Evolutionary conservation across 1,284 basidiomycete species (phyloP).

Genomic region (Exsudoporus floridanus): DNA sequence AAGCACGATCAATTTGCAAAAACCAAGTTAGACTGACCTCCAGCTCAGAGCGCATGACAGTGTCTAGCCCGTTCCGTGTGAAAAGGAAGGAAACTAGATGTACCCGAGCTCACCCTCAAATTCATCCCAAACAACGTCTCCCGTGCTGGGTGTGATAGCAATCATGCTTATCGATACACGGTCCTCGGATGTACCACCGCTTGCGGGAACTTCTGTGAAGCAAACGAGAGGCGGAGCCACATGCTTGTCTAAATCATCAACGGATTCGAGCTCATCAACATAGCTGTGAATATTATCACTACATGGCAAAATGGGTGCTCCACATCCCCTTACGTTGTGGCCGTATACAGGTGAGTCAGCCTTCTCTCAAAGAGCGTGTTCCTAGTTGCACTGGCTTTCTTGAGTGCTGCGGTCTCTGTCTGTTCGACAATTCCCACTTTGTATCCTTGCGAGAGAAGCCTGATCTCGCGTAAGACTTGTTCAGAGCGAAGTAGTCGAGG

Average conservation of each 20-base stretch:
- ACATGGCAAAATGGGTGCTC: neutral
- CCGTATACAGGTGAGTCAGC: constrained; percentile 82
- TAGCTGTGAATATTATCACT: constrained; percentile 46
- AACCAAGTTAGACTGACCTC: constrained; percentile 49
- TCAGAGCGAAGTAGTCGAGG: neutral
- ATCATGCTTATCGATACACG: constrained; percentile 72
- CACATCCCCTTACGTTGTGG: constrained; percentile 68
- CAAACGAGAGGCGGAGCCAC: constrained; percentile 64
- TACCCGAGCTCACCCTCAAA: constrained; percentile 61
- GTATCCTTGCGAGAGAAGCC: constrained; percentile 82
- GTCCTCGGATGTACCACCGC: constrained; percentile 49
- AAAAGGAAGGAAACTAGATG: constrained; percentile 10
- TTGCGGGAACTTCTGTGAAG: constrained; percentile 62
- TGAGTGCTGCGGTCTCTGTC: constrained; percentile 92
- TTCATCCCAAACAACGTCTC: constrained; percentile 90
- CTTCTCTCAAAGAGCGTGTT: constrained; percentile 82
- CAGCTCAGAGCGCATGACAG: constrained; percentile 81
- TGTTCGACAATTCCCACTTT: constrained; percentile 94
- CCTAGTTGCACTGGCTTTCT: constrained; percentile 84
- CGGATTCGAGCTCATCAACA: constrained; percentile 70
- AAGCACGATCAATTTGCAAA: neutral
- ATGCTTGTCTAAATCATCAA: constrained; percentile 60
- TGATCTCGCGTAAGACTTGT: constrained; percentile 31
- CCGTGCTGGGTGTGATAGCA: constrained; percentile 82
- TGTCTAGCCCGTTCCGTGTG: constrained; percentile 48